Evolutionary conservation across 2,329 filamentous ascomycete genomes (phyloP), one percentile per base, ranked within the genome.

Genomic region (Curvularia verruculosa): DNA sequence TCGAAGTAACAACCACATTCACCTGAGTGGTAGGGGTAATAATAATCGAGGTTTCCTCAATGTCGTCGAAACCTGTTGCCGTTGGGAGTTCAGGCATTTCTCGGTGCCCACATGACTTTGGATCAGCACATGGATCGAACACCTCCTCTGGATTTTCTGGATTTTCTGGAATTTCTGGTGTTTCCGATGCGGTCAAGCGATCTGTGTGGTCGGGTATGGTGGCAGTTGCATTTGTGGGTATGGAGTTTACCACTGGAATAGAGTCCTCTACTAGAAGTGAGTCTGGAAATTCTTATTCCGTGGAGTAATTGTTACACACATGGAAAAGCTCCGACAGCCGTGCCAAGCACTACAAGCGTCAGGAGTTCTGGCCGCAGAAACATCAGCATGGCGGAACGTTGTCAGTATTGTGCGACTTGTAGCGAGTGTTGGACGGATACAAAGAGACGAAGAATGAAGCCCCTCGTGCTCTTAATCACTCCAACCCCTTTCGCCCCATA

Each of bases 41-140:
- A 26, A 23, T 44, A 9, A 44, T 36, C 12, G 37, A 53, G 37
- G 47, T 45, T 29, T 34, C 36, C 4, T 41, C 46, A 13, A 19
- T 51, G n/a, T 54, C 53, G 8, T 49, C 64, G 50, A 56, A 66
- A 21, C 61, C 63, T 19, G 65, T 63, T 28, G 50, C 66, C 13
- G 54, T 54, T 18, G 63, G 50, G 12, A 59, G 49, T 37, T 49
- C 45, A 19, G 51, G 53, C 18, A 44, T 54, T 28, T 18, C 26
- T 12, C 21, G n/a, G 18, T 23, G 41, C 18, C 10, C n/a, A 26
- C 53, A 56, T 21, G 15, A 9, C 6, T 23, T 24, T 19, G 48
- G 37, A 45, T 54, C 47, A 28, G 52, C 8, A 40, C 53, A 56
- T 21, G n/a, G 37, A 9, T 44, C 39, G 18, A 36, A n/a, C n/a